Evolutionary conservation across 2,329 filamentous ascomycete species (phyloP), one percentile per base, ranked within the genome.

Genomic region (Tolypocladium pustulatum): DNA sequence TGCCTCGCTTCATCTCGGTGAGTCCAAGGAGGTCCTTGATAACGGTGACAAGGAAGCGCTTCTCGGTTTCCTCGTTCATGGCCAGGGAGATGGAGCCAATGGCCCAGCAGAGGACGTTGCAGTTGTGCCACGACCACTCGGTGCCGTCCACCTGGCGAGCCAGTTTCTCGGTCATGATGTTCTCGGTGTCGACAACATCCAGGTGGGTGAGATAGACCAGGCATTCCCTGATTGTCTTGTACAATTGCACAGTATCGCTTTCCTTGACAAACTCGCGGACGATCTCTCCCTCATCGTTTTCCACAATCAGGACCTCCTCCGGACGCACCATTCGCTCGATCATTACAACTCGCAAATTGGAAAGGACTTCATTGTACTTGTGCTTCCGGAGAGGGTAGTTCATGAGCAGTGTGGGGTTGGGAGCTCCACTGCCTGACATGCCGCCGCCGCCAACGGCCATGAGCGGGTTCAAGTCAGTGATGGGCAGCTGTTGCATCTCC

Each of bases 71-170:
- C 71, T 99, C 94, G 70, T 97, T 99, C 94, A 99, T 99, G 57
- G 94, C 94, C 59, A 96, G 85, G 1, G 95, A 99, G 65, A 99
- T 99, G 13, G 94, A 99, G 46, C 94, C 94, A 66, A 99, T 99
- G 36, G 94, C 94, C 94, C 94, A 99, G 80, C 94, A 99, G 55
- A 99, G 85, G 7, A 96, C 97, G 76, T 99, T 99, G 85, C 94
- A 99, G 77, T 99, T 99, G 63, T 92, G 90, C 94, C 94, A 99
- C 8, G 95, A 99, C 94, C 94, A 99, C 75, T 99, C 95, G 2
- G 84, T 82, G 27, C 91, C 91, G 71, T 99, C 94, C 15, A 99
- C 94, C 75, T 99, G 94, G 65, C 91, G 88, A 37, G 91, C 87
- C 57, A 99, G 81, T 77, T 99, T 99, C 71, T 99, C 95, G 5